Percentiles rank a stretch among this genome's conserved stretches.
Conservation (phyloP, 2,329 filamentous ascomycete species). For the Venturia asperata region DNA sequence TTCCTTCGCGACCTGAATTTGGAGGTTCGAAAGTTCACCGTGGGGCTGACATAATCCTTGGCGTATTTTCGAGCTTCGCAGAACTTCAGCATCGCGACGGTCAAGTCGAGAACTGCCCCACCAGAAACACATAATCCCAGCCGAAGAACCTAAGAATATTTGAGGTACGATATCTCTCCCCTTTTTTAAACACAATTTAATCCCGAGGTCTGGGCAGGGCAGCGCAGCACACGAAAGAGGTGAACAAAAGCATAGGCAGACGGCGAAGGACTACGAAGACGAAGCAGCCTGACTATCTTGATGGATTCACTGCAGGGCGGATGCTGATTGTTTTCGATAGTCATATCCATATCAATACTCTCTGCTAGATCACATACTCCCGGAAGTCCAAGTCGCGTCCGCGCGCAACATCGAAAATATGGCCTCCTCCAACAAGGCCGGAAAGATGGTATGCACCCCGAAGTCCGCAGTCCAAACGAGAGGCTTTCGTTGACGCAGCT, state of each 20-base stretch:
- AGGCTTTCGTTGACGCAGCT: constrained; percentile 38
- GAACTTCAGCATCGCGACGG: background rate
- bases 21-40: constrained; percentile 20
- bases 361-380: background rate
- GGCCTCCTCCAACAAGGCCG: constrained; percentile 70
- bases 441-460: constrained; percentile 85
- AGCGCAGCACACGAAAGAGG: background rate
- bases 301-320: background rate
- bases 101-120: background rate
- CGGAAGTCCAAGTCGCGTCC: constrained; percentile 29
- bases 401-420: constrained; percentile 36
- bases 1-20: constrained; percentile 24
- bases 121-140: background rate
- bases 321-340: background rate
- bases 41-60: background rate
- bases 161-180: background rate
- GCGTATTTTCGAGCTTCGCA: background rate
- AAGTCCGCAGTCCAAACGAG: constrained; percentile 44
- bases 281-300: background rate
- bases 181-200: background rate
- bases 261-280: background rate
- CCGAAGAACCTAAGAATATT: background rate
- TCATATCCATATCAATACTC: background rate
- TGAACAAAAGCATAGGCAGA: background rate
- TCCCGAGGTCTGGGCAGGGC: background rate